These are phyloP conservation scores for Apiospora marii DNA, from an alignment of 2,329 filamentous ascomycete species.

Conservation along the genomic window DNA sequence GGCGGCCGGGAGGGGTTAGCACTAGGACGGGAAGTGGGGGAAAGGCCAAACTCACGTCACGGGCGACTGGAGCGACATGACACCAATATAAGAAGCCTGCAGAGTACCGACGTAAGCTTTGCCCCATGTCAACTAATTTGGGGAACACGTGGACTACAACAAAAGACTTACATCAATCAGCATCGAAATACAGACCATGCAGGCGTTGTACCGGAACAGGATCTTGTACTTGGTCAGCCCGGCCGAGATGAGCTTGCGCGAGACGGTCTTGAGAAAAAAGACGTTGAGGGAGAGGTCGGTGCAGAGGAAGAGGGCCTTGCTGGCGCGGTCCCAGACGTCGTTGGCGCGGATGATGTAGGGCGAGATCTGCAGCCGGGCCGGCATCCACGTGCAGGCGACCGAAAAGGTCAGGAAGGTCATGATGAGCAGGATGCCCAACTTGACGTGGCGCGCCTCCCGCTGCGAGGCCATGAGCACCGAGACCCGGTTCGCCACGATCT, in stretches of 20 bases:
- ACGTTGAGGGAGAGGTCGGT: slow-evolving; percentile 59
- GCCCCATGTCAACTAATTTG: no score
- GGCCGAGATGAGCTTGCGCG: slow-evolving; percentile 54
- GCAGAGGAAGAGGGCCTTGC: slow-evolving; percentile 58
- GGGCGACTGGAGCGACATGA: neutral
- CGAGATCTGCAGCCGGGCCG: slow-evolving; percentile 11
- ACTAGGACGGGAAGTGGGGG: neutral
- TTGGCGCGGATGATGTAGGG: slow-evolving; percentile 44
- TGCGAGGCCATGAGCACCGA: slow-evolving; percentile 12
- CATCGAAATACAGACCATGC: slow-evolving; percentile 45
- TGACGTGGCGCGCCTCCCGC: neutral
- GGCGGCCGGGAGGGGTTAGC: neutral
- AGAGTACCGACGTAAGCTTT: neutral
- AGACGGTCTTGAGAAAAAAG: slow-evolving; percentile 57
- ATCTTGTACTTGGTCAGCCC: slow-evolving; percentile 57
- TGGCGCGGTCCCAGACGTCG: slow-evolving; percentile 58
- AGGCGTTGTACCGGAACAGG: slow-evolving; percentile 57
- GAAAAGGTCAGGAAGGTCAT: slow-evolving; percentile 20
- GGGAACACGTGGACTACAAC: no score
- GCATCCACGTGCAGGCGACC: slow-evolving; percentile 19
- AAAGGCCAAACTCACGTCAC: neutral
- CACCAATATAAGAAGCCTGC: neutral
- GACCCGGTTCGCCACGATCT: slow-evolving; percentile 18
- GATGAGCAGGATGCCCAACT: neutral
- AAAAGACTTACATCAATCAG: no score